Evolutionary conservation across 73 alveolate genomes (phyloP).

Genomic region (Paramecium sonneborni): DNA sequence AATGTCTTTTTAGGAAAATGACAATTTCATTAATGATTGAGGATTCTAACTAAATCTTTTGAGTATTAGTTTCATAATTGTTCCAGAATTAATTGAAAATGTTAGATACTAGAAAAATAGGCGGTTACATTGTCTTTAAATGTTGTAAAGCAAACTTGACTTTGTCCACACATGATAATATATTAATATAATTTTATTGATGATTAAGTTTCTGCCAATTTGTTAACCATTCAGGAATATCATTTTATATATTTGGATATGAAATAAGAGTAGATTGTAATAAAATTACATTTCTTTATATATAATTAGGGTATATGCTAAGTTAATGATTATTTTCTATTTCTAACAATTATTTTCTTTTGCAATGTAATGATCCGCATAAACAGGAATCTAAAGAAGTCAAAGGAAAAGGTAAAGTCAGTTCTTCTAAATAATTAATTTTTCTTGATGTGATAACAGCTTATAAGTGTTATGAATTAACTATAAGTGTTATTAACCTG

Average conservation of each 20-base stretch:
- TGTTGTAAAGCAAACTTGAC: neutral
- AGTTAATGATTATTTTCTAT: neutral
- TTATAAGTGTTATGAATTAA: neutral
- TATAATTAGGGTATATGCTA: neutral
- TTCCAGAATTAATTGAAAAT: slow-evolving; percentile 1
- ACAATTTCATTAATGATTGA: neutral
- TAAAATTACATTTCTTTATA: neutral
- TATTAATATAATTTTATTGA: neutral
- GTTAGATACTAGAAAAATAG: neutral
- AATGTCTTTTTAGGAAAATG: neutral
- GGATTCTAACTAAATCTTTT: neutral
- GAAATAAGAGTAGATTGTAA: neutral
- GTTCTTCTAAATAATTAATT: neutral
- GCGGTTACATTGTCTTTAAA: neutral
- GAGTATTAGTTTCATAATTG: neutral
- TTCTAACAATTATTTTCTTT: neutral
- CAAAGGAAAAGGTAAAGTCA: neutral
- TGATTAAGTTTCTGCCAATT: neutral
- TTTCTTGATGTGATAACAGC: neutral
- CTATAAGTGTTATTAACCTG: neutral
- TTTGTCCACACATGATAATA: slow-evolving; percentile 16
- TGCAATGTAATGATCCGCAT: slow-evolving; percentile 15
- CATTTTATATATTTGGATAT: neutral
- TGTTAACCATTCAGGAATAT: neutral
- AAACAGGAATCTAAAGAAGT: neutral